Evolutionary conservation across 345 rosid genomes (phyloP).

Genomic region (Lepidium didymum): DNA sequence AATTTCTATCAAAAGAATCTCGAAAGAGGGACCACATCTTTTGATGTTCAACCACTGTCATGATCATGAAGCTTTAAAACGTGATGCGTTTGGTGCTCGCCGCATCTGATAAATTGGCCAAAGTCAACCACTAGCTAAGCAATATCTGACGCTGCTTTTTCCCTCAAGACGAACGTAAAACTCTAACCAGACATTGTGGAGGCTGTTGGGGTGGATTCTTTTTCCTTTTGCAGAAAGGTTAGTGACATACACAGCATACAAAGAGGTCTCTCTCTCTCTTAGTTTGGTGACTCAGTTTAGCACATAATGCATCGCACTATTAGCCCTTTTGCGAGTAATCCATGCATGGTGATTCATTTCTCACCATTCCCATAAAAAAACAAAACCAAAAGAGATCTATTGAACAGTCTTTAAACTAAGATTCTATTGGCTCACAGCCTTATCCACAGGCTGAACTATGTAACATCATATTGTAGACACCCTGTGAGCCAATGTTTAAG

Average conservation of each 20-base stretch:
- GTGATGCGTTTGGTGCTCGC: constrained; percentile 36
- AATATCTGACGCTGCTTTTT: constrained; percentile 29
- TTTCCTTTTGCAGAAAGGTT: constrained; percentile 25
- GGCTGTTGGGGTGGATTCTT: constrained; percentile 17
- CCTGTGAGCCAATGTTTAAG: not conserved
- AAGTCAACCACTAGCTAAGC: constrained; percentile 24
- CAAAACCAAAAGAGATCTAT: not conserved
- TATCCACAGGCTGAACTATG: constrained; percentile 20
- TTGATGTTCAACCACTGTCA: constrained; percentile 25
- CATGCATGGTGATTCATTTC: constrained; percentile 30
- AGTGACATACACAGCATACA: constrained; percentile 20
- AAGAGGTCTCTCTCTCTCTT: constrained; percentile 2
- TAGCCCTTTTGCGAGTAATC: constrained; percentile 18
- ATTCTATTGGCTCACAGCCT: constrained; percentile 19
- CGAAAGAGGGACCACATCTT: constrained; percentile 11
- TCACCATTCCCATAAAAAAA: constrained; percentile 17
- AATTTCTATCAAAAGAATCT: constrained; percentile 6
- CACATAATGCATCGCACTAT: constrained; percentile 27
- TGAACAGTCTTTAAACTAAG: constrained; percentile 4
- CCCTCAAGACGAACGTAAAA: constrained; percentile 17
- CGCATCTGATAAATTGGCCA: constrained; percentile 25
- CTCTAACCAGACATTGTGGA: constrained; percentile 33
- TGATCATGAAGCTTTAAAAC: constrained; percentile 20
- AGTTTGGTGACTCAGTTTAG: constrained; percentile 24
- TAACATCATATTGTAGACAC: not conserved